phyloP scores from a whole-genome alignment of 177 flowering plant species.

The Vitis hybrid region DNA sequence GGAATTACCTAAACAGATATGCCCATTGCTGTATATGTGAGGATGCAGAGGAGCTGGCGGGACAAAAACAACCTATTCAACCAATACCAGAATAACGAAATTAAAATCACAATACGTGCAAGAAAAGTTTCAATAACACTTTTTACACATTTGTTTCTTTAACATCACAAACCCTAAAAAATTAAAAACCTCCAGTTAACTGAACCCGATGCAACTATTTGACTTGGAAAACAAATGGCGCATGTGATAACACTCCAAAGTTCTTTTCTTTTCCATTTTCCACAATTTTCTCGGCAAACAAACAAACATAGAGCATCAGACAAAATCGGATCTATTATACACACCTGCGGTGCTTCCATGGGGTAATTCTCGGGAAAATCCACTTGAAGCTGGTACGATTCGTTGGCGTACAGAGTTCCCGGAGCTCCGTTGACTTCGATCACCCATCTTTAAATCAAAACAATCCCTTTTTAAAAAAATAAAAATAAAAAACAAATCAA shows the following conservation, averaged over 20 bases:
- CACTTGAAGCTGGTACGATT: conserved; percentile 68
- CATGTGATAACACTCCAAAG: background rate
- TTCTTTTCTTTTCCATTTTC: background rate
- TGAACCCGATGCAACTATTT: too few relatives aligned
- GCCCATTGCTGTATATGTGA: conserved; percentile 92
- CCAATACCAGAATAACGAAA: conserved; percentile 15
- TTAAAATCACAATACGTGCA: background rate
- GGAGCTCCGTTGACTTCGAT: conserved; percentile 80
- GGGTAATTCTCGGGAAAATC: conserved; percentile 94
- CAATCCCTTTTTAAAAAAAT: too few relatives aligned
- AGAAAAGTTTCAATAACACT: background rate
- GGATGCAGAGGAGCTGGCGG: conserved; percentile 88
- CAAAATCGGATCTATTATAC: background rate
- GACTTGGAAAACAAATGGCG: too few relatives aligned
- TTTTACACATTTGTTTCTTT: background rate
- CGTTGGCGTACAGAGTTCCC: conserved; percentile 73
- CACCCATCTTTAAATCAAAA: conserved; percentile 46
- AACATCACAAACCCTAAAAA: background rate
- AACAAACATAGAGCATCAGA: background rate
- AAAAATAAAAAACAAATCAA: background rate
- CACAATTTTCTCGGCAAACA: background rate
- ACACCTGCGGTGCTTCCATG: conserved; percentile 92
- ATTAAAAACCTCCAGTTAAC: too few relatives aligned
- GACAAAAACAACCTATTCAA: conserved; percentile 72
- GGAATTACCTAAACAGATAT: conserved; percentile 81